These are phyloP conservation scores for Thielaviopsis punctulata DNA, from an alignment of 2,329 filamentous ascomycete species.

Conservation along the genomic window DNA sequence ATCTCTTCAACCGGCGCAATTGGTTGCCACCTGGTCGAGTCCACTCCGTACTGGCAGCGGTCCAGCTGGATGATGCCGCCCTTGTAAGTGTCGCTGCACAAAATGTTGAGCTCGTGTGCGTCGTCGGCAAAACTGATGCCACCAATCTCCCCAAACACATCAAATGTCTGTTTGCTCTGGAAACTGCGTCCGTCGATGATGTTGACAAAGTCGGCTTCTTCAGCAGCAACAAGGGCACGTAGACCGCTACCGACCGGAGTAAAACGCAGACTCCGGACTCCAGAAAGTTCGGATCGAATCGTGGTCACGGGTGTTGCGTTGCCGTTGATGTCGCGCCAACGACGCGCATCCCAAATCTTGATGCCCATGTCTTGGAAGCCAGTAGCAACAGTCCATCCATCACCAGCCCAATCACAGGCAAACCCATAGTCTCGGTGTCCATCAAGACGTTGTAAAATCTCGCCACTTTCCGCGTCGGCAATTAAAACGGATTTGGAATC, in stretches of 20 bases:
- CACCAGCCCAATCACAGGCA: slow-evolving; percentile 63
- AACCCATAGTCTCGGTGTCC: slow-evolving; percentile 58
- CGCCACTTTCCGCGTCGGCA: slow-evolving; percentile 49
- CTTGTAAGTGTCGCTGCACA: slow-evolving; percentile 47
- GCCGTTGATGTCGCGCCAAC: slow-evolving; percentile 41
- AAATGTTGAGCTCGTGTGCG: slow-evolving; percentile 49
- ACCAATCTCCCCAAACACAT: slow-evolving; percentile 60
- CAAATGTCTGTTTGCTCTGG: slow-evolving; percentile 47
- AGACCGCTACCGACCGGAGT: slow-evolving; percentile 52
- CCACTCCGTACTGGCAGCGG: slow-evolving; percentile 17
- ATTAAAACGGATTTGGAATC: slow-evolving; percentile 50
- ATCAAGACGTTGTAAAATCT: slow-evolving; percentile 36
- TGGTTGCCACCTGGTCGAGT: neutral
- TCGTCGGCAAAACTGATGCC: slow-evolving; percentile 50
- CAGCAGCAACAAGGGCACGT: slow-evolving; percentile 51
- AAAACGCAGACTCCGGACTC: slow-evolving; percentile 52
- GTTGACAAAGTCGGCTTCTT: slow-evolving; percentile 57
- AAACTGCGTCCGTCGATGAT: slow-evolving; percentile 53
- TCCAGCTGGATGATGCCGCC: slow-evolving; percentile 52
- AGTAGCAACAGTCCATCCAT: slow-evolving; percentile 60
- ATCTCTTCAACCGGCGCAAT: neutral
- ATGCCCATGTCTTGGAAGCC: slow-evolving; percentile 59
- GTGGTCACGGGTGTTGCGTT: slow-evolving; percentile 30
- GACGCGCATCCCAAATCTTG: slow-evolving; percentile 60
- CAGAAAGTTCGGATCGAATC: slow-evolving; percentile 48